A percentile compares a stretch with the other conserved stretches of the same genome.
Evolutionary conservation across 2,329 filamentous ascomycete genomes (phyloP).

Genomic region (Beauveria scarabaeidicola): DNA sequence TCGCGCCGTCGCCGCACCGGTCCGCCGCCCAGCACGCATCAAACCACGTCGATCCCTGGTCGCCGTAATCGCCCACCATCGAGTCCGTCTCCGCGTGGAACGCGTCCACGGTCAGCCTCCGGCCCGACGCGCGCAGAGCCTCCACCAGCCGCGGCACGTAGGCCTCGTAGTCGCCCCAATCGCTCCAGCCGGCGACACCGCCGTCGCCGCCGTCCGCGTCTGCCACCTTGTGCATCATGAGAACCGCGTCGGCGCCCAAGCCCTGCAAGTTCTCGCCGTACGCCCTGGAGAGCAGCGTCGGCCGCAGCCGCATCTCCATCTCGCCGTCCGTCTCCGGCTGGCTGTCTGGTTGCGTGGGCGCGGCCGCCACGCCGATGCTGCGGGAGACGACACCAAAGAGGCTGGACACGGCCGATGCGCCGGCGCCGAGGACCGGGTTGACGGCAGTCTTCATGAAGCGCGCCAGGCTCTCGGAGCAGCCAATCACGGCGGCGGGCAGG

Average conservation of each 20-base stretch:
- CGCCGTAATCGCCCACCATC: conserved; percentile 20
- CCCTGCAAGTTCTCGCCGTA: conserved; percentile 19
- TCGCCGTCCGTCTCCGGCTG: conserved; percentile 6
- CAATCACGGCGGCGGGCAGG: conserved; percentile 17
- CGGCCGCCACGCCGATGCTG: background rate
- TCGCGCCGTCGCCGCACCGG: conserved; percentile 9
- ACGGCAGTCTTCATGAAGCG: conserved; percentile 16
- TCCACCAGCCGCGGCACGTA: conserved; percentile 19
- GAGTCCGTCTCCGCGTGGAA: conserved; percentile 22
- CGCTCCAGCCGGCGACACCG: conserved; percentile 17
- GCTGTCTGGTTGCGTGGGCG: background rate
- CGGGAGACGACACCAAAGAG: background rate
- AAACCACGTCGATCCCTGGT: conserved; percentile 22
- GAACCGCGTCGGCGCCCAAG: conserved; percentile 19
- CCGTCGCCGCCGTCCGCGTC: background rate
- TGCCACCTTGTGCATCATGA: conserved; percentile 20
- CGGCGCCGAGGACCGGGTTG: conserved; percentile 13
- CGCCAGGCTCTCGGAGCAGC: conserved; percentile 16
- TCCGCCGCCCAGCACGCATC: conserved; percentile 18
- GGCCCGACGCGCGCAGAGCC: conserved; percentile 12
- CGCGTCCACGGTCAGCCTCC: conserved; percentile 18
- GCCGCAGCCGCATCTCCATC: conserved; percentile 17
- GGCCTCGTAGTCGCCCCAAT: conserved; percentile 24
- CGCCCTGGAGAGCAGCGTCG: conserved; percentile 12
- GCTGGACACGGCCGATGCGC: conserved; percentile 7